Percentiles rank a stretch among this genome's conserved stretches.
Conservation (phyloP, 2,329 filamentous ascomycete genomes). For the Cercospora brassicicola region DNA sequence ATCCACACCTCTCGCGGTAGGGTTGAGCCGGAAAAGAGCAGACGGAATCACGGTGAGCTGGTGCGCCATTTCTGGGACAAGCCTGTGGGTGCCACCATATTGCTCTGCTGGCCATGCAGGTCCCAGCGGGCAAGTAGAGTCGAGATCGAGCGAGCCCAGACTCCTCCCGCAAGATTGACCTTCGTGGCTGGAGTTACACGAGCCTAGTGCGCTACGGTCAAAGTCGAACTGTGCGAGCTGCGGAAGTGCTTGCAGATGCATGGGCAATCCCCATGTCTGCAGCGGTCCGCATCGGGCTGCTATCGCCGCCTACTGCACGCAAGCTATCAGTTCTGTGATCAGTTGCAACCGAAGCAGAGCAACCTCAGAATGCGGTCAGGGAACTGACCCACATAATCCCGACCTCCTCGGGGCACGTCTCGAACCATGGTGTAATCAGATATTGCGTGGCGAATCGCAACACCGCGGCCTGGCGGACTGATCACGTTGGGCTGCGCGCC, state of each 20-base stretch:
- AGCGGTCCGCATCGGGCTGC: conserved; percentile 28
- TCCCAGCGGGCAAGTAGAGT: conserved; percentile 5
- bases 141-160: conserved; percentile 6
- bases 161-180: conserved; percentile 1
- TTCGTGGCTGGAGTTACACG: conserved; percentile 13
- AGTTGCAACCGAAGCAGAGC: conserved; percentile 23
- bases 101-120: conserved; percentile 14
- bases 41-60: background rate
- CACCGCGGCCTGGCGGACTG: background rate
- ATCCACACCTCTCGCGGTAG: background rate
- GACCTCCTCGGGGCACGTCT: conserved; percentile 10
- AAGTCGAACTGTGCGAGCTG: conserved; percentile 11
- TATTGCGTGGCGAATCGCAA: conserved; percentile 16
- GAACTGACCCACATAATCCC: conserved; percentile 18
- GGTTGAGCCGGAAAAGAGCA: background rate
- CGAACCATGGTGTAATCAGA: conserved; percentile 2
- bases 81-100: background rate
- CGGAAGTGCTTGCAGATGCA: conserved; percentile 21
- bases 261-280: conserved; percentile 25
- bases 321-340: conserved; percentile 27
- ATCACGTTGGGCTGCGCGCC: conserved; percentile 9
- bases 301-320: conserved; percentile 30
- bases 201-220: conserved; percentile 5
- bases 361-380: conserved; percentile 27
- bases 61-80: background rate